Conservation (phyloP, 2,329 filamentous ascomycete species). For the Penicillium hordei region DNA sequence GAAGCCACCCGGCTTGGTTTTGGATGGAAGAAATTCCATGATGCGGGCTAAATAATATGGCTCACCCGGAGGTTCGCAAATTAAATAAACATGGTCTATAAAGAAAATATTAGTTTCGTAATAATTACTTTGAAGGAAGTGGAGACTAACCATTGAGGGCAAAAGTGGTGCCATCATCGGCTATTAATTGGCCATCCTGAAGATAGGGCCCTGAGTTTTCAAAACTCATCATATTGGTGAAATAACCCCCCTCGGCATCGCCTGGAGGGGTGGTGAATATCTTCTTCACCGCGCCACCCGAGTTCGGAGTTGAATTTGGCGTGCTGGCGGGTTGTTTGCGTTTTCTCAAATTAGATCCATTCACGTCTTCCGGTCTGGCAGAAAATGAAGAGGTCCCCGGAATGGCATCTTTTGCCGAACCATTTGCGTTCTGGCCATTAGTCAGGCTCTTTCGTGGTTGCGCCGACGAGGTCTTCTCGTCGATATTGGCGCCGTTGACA, state of each 20-base stretch:
- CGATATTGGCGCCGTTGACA: conserved; percentile 36
- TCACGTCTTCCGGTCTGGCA: conserved; percentile 46
- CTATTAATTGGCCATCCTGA: conserved; percentile 74
- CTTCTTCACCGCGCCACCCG: conserved; percentile 36
- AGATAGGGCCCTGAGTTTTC: conserved; percentile 67
- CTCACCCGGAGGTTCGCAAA: conserved; percentile 95
- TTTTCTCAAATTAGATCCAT: conserved; percentile 66
- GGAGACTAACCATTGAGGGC: conserved; percentile 74
- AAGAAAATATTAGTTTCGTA: conserved; percentile 9
- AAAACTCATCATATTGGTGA: conserved; percentile 89
- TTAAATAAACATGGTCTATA: conserved; percentile 87
- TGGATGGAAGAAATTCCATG: conserved; percentile 91
- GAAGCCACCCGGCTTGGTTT: conserved; percentile 69
- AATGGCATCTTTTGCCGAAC: conserved; percentile 48
- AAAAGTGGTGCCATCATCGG: conserved; percentile 86
- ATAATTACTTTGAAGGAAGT: conserved; percentile 17
- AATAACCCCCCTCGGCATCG: conserved; percentile 39
- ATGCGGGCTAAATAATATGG: conserved; percentile 97
- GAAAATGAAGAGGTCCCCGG: conserved; percentile 62
- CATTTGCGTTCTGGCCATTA: conserved; percentile 34
- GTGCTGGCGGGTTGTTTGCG: conserved; percentile 68
- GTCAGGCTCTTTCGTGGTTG: conserved; percentile 43
- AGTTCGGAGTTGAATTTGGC: conserved; percentile 33
- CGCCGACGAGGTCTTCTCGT: conserved; percentile 42
- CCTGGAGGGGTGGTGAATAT: conserved; percentile 39